Evolutionary conservation across 768 basidiomycete genomes (phyloP).

Genomic region (Phlebiopsis gigantea): DNA sequence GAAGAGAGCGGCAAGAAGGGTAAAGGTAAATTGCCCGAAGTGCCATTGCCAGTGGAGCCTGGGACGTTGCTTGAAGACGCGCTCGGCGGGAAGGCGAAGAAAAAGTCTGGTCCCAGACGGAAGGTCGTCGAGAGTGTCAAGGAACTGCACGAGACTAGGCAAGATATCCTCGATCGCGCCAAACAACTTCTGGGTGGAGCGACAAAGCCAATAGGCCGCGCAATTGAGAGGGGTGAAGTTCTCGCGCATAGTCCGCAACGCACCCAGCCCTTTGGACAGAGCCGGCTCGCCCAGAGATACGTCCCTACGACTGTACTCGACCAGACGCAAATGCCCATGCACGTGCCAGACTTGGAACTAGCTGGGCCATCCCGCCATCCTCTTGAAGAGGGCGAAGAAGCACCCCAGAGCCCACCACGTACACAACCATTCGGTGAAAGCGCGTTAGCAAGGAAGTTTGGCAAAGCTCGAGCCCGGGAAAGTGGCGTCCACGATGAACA

Average conservation of each 20-base stretch:
- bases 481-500: not conserved
- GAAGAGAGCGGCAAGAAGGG: not conserved
- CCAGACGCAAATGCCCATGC: not conserved
- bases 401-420: slow-evolving; percentile 11
- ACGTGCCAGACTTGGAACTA: not conserved
- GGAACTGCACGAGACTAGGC: slow-evolving; percentile 42
- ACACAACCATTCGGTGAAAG: slow-evolving; percentile 32
- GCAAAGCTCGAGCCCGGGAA: slow-evolving; percentile 33
- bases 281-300: not conserved
- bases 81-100: slow-evolving; percentile 42
- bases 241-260: not conserved
- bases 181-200: slow-evolving; percentile 24
- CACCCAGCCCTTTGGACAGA: slow-evolving; percentile 7
- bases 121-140: slow-evolving; percentile 39
- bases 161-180: slow-evolving; percentile 34
- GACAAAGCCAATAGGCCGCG: not conserved
- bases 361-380: not conserved
- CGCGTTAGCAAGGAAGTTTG: slow-evolving; percentile 18
- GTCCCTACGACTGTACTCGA: not conserved
- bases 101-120: slow-evolving; percentile 33
- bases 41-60: slow-evolving; percentile 13
- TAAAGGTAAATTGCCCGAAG: slow-evolving; percentile 16
- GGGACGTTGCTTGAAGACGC: slow-evolving; percentile 49
- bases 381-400: not conserved
- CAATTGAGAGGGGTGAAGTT: not conserved